Conservation (phyloP, 345 rosid species). For the Linum usitatissimum region DNA sequence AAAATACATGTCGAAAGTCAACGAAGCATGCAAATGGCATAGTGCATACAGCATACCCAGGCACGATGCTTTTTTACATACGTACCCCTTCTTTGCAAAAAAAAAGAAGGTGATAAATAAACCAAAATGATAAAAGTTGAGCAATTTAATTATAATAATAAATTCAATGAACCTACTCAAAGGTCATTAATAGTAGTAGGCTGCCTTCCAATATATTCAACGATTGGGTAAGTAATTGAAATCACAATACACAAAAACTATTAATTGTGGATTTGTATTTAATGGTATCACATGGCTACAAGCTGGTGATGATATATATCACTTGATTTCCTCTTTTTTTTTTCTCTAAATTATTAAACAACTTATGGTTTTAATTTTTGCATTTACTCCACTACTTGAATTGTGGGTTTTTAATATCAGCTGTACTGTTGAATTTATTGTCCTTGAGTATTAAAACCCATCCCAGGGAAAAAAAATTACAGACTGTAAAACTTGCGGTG, state of each 20-base stretch:
- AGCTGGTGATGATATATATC: background rate
- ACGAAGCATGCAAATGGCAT: too few relatives aligned
- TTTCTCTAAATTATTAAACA: background rate
- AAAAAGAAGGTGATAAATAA: too few relatives aligned
- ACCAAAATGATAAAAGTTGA: background rate
- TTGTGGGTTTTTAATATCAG: background rate
- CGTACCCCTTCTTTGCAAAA: background rate
- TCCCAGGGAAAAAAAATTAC: too few relatives aligned
- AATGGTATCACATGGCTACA: background rate
- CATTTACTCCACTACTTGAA: background rate
- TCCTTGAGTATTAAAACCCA: background rate
- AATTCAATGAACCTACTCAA: background rate
- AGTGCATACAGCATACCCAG: too few relatives aligned
- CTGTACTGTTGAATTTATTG: background rate
- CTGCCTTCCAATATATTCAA: background rate
- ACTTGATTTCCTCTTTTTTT: background rate
- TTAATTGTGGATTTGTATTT: background rate
- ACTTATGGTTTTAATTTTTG: background rate
- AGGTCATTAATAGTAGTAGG: background rate
- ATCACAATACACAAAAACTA: background rate
- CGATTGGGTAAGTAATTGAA: background rate
- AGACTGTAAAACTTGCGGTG: too few relatives aligned
- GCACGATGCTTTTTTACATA: too few relatives aligned
- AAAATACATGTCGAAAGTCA: too few relatives aligned
- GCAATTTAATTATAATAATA: too few relatives aligned